Conservation (phyloP, 23 red algal genomes). For the Pyropia yezoensis region DNA sequence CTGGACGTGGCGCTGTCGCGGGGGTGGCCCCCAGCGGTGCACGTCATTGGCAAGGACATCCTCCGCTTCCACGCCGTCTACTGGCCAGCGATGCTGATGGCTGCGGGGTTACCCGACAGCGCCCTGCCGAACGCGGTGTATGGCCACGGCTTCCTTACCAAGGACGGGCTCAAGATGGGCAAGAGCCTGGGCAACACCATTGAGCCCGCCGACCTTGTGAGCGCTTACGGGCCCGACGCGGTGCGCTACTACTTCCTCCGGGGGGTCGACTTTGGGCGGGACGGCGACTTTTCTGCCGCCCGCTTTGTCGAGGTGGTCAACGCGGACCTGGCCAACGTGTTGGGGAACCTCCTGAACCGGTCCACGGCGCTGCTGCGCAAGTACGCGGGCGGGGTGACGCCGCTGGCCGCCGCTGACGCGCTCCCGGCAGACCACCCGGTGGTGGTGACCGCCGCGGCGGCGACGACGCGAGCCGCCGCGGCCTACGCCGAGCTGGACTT, state of each 20-base stretch:
- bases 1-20: slow-evolving; percentile 23
- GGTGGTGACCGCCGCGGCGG: slow-evolving; percentile 15
- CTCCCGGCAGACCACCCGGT: slow-evolving; percentile 18
- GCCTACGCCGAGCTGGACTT: slow-evolving; percentile 62
- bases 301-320: slow-evolving; percentile 91
- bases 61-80: slow-evolving; percentile 96
- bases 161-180: slow-evolving; percentile 99
- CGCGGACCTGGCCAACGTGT: slow-evolving; percentile 80
- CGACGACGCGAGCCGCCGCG: slow-evolving; percentile 14
- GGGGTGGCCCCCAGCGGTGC: slow-evolving; percentile 89
- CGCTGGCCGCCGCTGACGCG: slow-evolving; percentile 33
- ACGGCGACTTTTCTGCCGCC: slow-evolving; percentile 89
- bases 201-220: slow-evolving; percentile 63
- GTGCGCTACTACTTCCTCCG: slow-evolving; percentile 93
- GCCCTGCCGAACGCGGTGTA: slow-evolving; percentile 53
- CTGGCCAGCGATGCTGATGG: slow-evolving; percentile 99
- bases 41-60: slow-evolving; percentile 99
- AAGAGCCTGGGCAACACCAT: slow-evolving; percentile 91
- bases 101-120: slow-evolving; percentile 45
- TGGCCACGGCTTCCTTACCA: slow-evolving; percentile 96
- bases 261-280: slow-evolving; percentile 81
- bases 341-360: slow-evolving; percentile 85
- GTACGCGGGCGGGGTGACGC: slow-evolving; percentile 43
- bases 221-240: slow-evolving; percentile 72
- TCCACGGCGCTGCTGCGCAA: slow-evolving; percentile 65